Percentiles rank a stretch among this genome's conserved stretches.
phyloP scores from a whole-genome alignment of 2,329 filamentous ascomycete species.

The Arachnopeziza araneosa region DNA sequence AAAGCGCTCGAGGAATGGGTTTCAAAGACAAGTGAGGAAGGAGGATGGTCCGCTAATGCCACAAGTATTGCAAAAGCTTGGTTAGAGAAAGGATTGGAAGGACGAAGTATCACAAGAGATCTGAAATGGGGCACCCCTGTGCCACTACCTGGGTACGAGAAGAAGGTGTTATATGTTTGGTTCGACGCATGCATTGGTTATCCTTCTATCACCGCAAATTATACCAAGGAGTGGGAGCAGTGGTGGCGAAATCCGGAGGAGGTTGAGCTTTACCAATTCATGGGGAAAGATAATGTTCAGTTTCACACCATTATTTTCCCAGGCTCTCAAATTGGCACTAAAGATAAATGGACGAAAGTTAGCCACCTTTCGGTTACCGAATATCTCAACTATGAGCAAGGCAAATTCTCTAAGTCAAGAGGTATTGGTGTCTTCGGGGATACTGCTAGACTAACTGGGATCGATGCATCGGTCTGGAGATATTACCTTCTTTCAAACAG shows the following conservation, averaged over 20 bases:
- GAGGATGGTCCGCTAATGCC: conserved; percentile 71
- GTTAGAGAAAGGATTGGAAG: conserved; percentile 78
- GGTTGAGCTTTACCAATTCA: conserved; percentile 87
- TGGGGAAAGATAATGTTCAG: conserved; percentile 78
- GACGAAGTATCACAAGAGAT: conserved; percentile 86
- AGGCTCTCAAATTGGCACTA: conserved; percentile 75
- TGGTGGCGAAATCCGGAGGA: conserved; percentile 93
- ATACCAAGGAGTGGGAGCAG: conserved; percentile 83
- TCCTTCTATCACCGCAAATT: conserved; percentile 88
- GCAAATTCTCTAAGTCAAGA: conserved; percentile 90
- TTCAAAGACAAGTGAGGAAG: conserved; percentile 64
- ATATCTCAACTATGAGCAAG: conserved; percentile 81
- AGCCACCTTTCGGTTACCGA: conserved; percentile 86
- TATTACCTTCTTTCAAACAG: conserved; percentile 84
- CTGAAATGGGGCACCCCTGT: conserved; percentile 72
- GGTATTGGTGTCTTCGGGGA: conserved; percentile 89
- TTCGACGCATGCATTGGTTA: conserved; percentile 93
- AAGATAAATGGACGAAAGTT: conserved; percentile 82
- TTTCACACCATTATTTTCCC: conserved; percentile 94
- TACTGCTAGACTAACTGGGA: conserved; percentile 79
- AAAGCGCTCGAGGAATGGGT: conserved; percentile 74
- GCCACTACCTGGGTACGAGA: conserved; percentile 55
- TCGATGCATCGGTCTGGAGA: conserved; percentile 84
- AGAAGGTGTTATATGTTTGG: conserved; percentile 80
- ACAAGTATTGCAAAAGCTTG: conserved; percentile 72